Evolutionary conservation across 257 asterid species (phyloP).

Genomic region (Eustoma russellianum): DNA sequence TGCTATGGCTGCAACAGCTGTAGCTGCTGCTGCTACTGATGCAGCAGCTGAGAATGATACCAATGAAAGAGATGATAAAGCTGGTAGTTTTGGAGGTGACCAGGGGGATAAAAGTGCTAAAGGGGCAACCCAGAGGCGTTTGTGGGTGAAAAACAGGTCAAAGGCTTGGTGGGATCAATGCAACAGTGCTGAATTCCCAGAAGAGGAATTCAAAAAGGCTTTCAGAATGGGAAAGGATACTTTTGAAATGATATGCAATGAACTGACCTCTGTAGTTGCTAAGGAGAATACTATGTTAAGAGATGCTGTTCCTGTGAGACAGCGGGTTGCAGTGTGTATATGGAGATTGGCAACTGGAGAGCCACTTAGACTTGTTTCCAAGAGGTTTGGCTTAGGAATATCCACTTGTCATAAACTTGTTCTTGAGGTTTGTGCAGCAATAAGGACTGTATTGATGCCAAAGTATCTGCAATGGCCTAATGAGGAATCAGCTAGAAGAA

Average conservation of each 20-base stretch:
- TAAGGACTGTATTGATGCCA: slow-evolving; percentile 75
- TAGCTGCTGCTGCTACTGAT: slow-evolving; percentile 13
- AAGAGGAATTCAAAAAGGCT: slow-evolving; percentile 73
- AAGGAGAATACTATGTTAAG: no score
- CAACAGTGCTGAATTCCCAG: slow-evolving; percentile 81
- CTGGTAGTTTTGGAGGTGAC: slow-evolving; percentile 3
- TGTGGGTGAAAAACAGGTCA: slow-evolving; percentile 89
- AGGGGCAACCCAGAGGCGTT: slow-evolving; percentile 51
- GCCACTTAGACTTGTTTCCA: slow-evolving; percentile 77
- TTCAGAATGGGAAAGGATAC: slow-evolving; percentile 91
- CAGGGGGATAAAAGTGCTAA: slow-evolving; percentile 11
- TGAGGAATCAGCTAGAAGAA: slow-evolving; percentile 26
- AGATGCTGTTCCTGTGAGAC: slow-evolving; percentile 89
- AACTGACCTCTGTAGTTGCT: no score
- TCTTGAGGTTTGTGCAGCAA: slow-evolving; percentile 85
- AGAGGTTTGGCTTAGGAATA: slow-evolving; percentile 84
- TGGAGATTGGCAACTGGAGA: slow-evolving; percentile 99
- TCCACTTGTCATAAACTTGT: slow-evolving; percentile 92
- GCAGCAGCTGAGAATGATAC: slow-evolving; percentile 7
- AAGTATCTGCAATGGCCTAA: slow-evolving; percentile 83
- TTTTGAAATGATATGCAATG: slow-evolving; percentile 75
- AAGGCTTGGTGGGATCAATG: slow-evolving; percentile 98
- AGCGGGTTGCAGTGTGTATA: slow-evolving; percentile 89
- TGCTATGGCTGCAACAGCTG: slow-evolving; percentile 24
- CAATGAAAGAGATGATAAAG: neutral